Base-by-base conservation (phyloP, 441 rosid genomes). In the Gossypium gossypioides region DNA sequence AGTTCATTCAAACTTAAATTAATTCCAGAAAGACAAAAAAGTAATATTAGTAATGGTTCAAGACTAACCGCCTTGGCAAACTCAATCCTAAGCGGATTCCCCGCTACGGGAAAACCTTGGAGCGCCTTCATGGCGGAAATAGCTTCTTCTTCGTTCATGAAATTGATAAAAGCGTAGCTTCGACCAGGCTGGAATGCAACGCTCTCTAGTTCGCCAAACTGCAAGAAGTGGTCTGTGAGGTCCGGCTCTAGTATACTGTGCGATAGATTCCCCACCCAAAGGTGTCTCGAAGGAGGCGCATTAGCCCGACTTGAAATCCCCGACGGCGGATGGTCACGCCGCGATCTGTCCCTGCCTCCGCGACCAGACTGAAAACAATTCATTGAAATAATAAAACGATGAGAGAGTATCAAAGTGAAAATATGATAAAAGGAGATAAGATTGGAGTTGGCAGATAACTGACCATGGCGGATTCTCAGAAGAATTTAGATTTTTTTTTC, bases 21-120 rank as follows among this genome's bases (percentile, higher is more conserved):
- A 15, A 74, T 73, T 69, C 65, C 75, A 54, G 27, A 50, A 27
- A 32, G 18, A 57, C 58, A 60, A 74, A 57, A 57, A 40, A 61
- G 76, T 72, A 70, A 77, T 19, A 65, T 27, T 81, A 82, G 77
- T 74, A 76, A 68, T 73, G 73, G 68, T 78, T 77, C 83, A 82
- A 76, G 65, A 94, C 99, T 94, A 91, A 94, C 97, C 97, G 96
- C 91, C 96, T 94, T 94, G 42, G 97, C 91, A 86, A 89, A 94
- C 86, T 94, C 97, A 80, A 94, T 87, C 81, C 88, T 88, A 81
- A 94, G 96, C 55, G 94, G 91, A 74, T 84, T 92, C 78, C 93
- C 97, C n/a, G 87, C 85, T 52, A 94, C 82, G 59, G 91, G 84
- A 74, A 86, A 81, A 27, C 93, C 99, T 81, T 90, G 96, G 19